A percentile compares a stretch with the other conserved stretches of the same genome.
These are phyloP conservation scores for Macrophomina tecta DNA, from an alignment of 2,329 filamentous ascomycete species.

Conservation along the genomic window DNA sequence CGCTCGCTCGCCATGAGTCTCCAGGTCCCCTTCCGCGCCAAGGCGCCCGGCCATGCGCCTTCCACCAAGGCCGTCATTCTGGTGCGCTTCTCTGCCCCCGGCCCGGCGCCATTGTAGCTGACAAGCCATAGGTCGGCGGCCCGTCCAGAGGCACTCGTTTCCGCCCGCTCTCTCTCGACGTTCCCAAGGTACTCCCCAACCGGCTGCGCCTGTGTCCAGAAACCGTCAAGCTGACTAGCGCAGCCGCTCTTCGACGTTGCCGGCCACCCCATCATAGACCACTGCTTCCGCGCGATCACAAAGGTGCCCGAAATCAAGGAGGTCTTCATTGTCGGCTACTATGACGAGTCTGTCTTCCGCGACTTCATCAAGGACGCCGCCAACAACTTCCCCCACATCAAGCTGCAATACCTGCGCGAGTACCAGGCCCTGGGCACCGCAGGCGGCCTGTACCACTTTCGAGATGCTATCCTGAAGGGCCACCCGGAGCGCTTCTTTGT, in stretches of 20 bases:
- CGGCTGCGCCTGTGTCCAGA: conserved; percentile 25
- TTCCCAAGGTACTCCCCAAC: conserved; percentile 75
- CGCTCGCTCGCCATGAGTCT: conserved; percentile 26
- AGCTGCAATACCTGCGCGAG: conserved; percentile 94
- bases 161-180: conserved; percentile 90
- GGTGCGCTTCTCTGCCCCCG: conserved; percentile 56
- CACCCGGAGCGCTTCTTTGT: conserved; percentile 95
- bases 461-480: conserved; percentile 96
- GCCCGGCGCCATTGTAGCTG: conserved; percentile 32
- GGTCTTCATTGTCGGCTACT: conserved; percentile 98
- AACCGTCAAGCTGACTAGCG: conserved; percentile 35
- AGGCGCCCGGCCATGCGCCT: conserved; percentile 35
- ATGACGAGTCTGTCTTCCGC: conserved; percentile 94
- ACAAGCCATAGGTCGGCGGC: conserved; percentile 76
- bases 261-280: conserved; percentile 97
- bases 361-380: conserved; percentile 95
- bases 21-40: conserved; percentile 27
- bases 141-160: conserved; percentile 96
- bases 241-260: conserved; percentile 98
- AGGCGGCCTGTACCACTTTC: conserved; percentile 97
- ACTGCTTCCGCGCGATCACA: conserved; percentile 90
- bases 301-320: conserved; percentile 93
- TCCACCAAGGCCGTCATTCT: conserved; percentile 94
- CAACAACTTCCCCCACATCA: conserved; percentile 83
- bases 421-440: conserved; percentile 96